These are phyloP conservation scores for Diaporthe helianthi DNA, from an alignment of 2,329 filamentous ascomycete species.

Conservation along the genomic window DNA sequence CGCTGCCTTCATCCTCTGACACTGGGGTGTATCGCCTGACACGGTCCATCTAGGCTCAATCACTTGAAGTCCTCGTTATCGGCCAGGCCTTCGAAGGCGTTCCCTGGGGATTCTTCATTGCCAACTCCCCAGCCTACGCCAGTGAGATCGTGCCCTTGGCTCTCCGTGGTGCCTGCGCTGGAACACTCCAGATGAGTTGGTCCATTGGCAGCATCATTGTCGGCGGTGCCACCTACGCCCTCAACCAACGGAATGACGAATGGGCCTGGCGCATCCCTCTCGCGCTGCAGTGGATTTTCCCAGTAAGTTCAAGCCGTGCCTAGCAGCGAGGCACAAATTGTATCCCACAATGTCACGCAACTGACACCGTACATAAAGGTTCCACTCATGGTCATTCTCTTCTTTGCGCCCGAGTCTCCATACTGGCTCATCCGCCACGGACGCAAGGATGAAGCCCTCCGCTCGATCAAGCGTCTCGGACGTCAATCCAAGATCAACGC, in stretches of 20 bases:
- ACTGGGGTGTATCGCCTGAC: not conserved
- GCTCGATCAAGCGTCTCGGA: constrained; percentile 57
- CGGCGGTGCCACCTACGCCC: constrained; percentile 61
- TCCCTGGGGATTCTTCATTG: constrained; percentile 72
- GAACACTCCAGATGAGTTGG: constrained; percentile 73
- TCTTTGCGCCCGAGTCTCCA: constrained; percentile 59
- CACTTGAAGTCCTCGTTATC: constrained; percentile 53
- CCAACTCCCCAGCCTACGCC: constrained; percentile 69
- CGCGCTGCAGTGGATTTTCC: constrained; percentile 66
- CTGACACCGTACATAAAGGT: constrained; percentile 40
- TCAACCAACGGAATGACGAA: constrained; percentile 47
- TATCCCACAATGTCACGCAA: not conserved
- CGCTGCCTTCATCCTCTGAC: not conserved
- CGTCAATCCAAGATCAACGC: constrained; percentile 47
- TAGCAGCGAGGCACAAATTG: not conserved
- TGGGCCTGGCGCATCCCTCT: constrained; percentile 58
- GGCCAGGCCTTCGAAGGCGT: constrained; percentile 67
- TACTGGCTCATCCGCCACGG: constrained; percentile 64
- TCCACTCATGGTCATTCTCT: constrained; percentile 57
- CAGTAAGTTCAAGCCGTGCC: constrained; percentile 36
- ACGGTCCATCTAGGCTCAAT: constrained; percentile 42
- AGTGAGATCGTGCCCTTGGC: constrained; percentile 66
- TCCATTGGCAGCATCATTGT: constrained; percentile 69
- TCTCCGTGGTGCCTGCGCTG: constrained; percentile 63
- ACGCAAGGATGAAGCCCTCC: constrained; percentile 51